A percentile compares a stretch with the other conserved stretches of the same genome.
These are phyloP conservation scores for Lentinula novae-zelandiae DNA, from an alignment of 1,284 basidiomycete species.

Conservation along the genomic window DNA sequence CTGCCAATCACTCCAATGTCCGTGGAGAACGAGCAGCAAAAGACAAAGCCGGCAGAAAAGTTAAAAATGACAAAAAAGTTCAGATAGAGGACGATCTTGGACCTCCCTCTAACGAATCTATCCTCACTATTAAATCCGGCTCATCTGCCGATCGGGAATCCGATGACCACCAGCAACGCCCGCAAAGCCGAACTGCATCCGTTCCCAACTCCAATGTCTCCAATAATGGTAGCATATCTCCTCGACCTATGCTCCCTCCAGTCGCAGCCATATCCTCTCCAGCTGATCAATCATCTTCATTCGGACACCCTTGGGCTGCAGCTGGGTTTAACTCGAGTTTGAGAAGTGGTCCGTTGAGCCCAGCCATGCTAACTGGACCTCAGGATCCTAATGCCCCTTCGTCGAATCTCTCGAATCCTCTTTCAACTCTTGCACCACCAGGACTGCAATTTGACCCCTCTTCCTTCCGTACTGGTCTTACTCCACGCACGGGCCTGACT, in stretches of 20 bases:
- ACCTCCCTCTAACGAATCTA: constrained; percentile 38
- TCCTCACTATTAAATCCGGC: constrained; percentile 25
- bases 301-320: constrained; percentile 55
- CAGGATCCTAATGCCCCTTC: constrained; percentile 31
- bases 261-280: constrained; percentile 85
- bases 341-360: constrained; percentile 87
- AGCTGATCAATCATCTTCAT: constrained; percentile 54
- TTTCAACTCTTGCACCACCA: constrained; percentile 15
- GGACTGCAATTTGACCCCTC: constrained; percentile 61
- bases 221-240: constrained; percentile 21
- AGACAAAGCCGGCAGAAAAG: not conserved
- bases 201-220: constrained; percentile 1
- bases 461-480: constrained; percentile 83
- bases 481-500: constrained; percentile 78
- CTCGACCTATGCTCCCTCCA: constrained; percentile 74
- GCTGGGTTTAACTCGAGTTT: constrained; percentile 47
- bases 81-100: constrained; percentile 31
- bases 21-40: constrained; percentile 31
- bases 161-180: constrained; percentile 22
- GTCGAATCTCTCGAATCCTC: not conserved
- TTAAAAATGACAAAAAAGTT: not conserved
- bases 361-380: constrained; percentile 93
- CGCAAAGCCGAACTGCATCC: not conserved
- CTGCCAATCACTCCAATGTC: constrained; percentile 46
- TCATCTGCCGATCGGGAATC: constrained; percentile 23